Evolutionary conservation across 1,284 basidiomycete genomes (phyloP).

Genomic region (Sporisorium scitamineum): DNA sequence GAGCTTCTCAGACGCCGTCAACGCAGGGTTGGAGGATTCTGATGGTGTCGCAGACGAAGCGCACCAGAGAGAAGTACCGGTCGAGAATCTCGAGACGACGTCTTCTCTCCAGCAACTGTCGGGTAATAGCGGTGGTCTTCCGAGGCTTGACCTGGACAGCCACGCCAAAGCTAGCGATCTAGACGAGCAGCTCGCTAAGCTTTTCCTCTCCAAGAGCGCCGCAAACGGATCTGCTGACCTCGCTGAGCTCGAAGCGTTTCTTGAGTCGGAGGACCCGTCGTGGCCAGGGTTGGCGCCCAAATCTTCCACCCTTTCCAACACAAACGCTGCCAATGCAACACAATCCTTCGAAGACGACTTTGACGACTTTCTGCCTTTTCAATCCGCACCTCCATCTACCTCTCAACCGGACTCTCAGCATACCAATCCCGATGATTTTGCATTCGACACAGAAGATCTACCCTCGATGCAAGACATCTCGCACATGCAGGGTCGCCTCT

Average conservation of each 20-base stretch:
- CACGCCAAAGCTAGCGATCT: constrained; percentile 27
- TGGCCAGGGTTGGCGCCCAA: constrained; percentile 27
- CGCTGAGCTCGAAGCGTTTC: constrained; percentile 47
- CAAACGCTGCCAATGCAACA: background rate
- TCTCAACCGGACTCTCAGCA: background rate
- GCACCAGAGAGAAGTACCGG: background rate
- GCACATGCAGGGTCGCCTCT: constrained; percentile 28
- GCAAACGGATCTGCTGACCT: constrained; percentile 16
- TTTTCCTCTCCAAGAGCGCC: constrained; percentile 24
- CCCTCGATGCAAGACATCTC: constrained; percentile 29
- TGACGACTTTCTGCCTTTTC: constrained; percentile 46
- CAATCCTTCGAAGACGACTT: constrained; percentile 46
- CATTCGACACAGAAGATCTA: constrained; percentile 14
- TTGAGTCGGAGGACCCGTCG: constrained; percentile 44
- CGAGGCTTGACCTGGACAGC: constrained; percentile 2
- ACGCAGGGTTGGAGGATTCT: background rate
- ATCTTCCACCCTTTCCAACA: background rate
- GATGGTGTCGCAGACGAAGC: constrained; percentile 12
- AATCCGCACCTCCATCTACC: constrained; percentile 11
- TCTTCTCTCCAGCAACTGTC: background rate
- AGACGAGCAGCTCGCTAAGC: constrained; percentile 39
- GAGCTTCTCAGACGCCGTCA: constrained; percentile 18
- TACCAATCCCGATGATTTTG: background rate
- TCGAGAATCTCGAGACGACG: background rate
- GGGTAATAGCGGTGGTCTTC: background rate